Percentiles rank a stretch among this genome's conserved stretches.
These are phyloP conservation scores for Hemisphaericaspora lyxosophila DNA, from an alignment of 1,139 yeast genomes.

Conservation along the genomic window DNA sequence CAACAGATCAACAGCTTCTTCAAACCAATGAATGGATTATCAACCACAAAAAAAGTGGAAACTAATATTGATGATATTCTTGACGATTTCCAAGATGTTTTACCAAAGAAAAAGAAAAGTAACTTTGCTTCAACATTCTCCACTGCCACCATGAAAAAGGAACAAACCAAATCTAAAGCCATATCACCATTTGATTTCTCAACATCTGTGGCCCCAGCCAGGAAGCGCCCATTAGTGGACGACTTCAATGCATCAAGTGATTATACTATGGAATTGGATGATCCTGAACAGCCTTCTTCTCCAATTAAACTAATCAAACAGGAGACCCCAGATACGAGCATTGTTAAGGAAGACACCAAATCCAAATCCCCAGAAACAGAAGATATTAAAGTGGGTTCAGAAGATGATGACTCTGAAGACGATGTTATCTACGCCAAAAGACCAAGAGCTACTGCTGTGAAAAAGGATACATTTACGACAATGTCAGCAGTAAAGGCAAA, in stretches of 20 bases:
- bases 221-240: conserved; percentile 13
- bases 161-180: conserved; percentile 16
- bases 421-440: conserved; percentile 49
- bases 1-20: conserved; percentile 58
- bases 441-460: conserved; percentile 37
- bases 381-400: conserved; percentile 12
- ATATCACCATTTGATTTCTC: conserved; percentile 25
- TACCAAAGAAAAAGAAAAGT: conserved; percentile 17
- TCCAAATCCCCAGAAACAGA: conserved; percentile 11
- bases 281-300: conserved; percentile 30
- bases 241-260: conserved; percentile 17
- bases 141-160: conserved; percentile 15
- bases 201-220: conserved; percentile 15
- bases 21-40: conserved; percentile 33
- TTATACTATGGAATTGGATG: conserved; percentile 21
- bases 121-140: conserved; percentile 8
- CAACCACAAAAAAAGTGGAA: conserved; percentile 25
- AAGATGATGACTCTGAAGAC: conserved; percentile 49
- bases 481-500: conserved; percentile 25
- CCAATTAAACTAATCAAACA: conserved; percentile 24
- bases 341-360: conserved; percentile 14
- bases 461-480: conserved; percentile 20
- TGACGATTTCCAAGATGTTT: conserved; percentile 36
- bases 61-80: conserved; percentile 48
- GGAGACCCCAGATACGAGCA: conserved; percentile 12